phyloP scores from a whole-genome alignment of 768 basidiomycete genomes.

The Tephrocybe sp. region DNA sequence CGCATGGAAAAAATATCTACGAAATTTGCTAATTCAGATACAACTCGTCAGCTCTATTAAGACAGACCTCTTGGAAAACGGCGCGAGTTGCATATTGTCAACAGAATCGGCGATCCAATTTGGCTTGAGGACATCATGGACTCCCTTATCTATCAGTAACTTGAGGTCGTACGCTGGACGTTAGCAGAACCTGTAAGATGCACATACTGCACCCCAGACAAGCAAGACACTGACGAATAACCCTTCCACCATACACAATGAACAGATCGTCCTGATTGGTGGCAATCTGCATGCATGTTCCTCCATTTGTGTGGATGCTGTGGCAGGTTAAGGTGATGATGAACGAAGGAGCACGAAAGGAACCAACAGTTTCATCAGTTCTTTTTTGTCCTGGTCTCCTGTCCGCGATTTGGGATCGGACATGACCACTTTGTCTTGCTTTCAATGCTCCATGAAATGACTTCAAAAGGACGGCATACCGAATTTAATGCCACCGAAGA shows the following conservation, averaged over 20 bases:
- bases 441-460: constrained; percentile 4
- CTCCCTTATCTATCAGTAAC: constrained; percentile 67
- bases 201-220: neutral
- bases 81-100: constrained; percentile 50
- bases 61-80: constrained; percentile 67
- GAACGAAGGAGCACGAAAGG: neutral
- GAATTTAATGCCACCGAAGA: constrained; percentile 80
- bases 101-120: constrained; percentile 83
- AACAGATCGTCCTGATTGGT: constrained; percentile 51
- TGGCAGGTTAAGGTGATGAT: neutral
- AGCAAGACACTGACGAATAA: constrained; percentile 53
- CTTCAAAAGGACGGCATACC: constrained; percentile 47
- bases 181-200: neutral
- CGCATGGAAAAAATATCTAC: constrained; percentile 80
- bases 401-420: constrained; percentile 73
- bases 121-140: constrained; percentile 74
- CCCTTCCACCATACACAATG: constrained; percentile 69
- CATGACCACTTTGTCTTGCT: constrained; percentile 57
- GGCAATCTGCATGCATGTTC: constrained; percentile 61
- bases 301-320: constrained; percentile 75
- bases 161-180: constrained; percentile 68
- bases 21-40: neutral
- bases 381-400: constrained; percentile 66
- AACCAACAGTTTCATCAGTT: constrained; percentile 65
- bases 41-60: neutral